Percentiles rank a stretch among this genome's conserved stretches.
Evolutionary conservation across 1,284 basidiomycete genomes (phyloP).

Genomic region (Sanghuangporus weigelae): DNA sequence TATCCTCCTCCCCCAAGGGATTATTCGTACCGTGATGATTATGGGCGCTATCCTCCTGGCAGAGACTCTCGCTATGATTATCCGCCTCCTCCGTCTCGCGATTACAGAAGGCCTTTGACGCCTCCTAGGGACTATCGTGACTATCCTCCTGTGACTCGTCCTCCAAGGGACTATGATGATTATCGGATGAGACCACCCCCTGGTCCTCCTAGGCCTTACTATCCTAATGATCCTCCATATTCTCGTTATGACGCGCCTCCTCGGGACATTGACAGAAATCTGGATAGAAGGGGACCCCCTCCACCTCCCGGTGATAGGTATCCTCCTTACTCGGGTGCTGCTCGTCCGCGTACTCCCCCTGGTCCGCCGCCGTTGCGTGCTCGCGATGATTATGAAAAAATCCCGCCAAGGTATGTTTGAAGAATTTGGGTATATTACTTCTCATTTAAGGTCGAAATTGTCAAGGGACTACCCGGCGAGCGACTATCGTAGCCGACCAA

Average conservation of each 20-base stretch:
- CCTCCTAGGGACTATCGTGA: constrained; percentile 68
- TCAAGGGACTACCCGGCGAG: constrained; percentile 41
- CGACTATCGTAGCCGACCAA: constrained; percentile 51
- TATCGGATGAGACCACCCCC: constrained; percentile 45
- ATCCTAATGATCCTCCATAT: constrained; percentile 25
- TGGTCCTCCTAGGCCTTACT: constrained; percentile 36
- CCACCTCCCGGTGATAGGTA: constrained; percentile 40
- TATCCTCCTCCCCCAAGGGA: constrained; percentile 42
- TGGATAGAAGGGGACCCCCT: constrained; percentile 6
- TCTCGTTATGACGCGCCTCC: constrained; percentile 23
- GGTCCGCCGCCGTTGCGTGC: constrained; percentile 21
- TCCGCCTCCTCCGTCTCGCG: constrained; percentile 39
- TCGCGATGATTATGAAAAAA: constrained; percentile 27
- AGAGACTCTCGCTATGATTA: constrained; percentile 50
- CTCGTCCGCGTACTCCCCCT: constrained; percentile 37
- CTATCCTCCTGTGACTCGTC: constrained; percentile 44
- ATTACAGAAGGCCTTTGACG: constrained; percentile 50
- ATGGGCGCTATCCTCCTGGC: constrained; percentile 34
- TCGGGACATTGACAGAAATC: constrained; percentile 22
- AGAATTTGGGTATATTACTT: neutral
- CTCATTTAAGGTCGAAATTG: neutral
- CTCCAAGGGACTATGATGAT: constrained; percentile 63
- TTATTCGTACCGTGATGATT: constrained; percentile 50
- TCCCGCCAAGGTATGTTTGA: constrained; percentile 39
- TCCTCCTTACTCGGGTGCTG: constrained; percentile 38